phyloP scores from a whole-genome alignment of 2,329 filamentous ascomycete genomes.

The Fusarium fracticaudum region DNA sequence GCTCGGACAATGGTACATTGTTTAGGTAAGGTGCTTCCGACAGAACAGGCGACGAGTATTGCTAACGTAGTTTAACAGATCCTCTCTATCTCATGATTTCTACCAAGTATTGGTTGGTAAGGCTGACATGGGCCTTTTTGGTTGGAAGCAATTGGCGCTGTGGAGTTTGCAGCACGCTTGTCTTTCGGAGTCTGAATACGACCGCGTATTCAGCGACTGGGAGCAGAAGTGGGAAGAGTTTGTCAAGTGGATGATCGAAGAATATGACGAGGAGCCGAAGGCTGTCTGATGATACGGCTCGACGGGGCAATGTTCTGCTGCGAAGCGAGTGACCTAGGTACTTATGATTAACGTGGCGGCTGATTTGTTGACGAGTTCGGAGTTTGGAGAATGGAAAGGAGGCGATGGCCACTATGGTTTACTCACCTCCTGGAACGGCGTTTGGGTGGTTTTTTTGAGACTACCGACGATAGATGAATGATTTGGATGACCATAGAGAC shows the following conservation, averaged over 20 bases:
- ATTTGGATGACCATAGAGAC: background rate
- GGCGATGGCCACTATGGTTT: background rate
- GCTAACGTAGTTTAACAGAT: slow-evolving; percentile 54
- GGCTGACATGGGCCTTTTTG: slow-evolving; percentile 71
- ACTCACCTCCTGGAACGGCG: background rate
- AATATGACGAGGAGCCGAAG: slow-evolving; percentile 45
- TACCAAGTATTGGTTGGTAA: slow-evolving; percentile 79
- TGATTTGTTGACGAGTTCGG: background rate
- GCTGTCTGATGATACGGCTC: background rate
- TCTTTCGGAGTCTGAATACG: slow-evolving; percentile 55
- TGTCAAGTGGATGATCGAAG: slow-evolving; percentile 60
- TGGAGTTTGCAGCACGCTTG: slow-evolving; percentile 73
- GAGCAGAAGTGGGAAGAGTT: slow-evolving; percentile 66
- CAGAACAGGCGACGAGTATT: background rate
- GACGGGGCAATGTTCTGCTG: background rate
- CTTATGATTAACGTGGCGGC: background rate
- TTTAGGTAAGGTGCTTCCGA: slow-evolving; percentile 64
- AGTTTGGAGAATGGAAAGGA: slow-evolving; percentile 15
- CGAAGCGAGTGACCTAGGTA: background rate
- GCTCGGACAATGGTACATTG: slow-evolving; percentile 78
- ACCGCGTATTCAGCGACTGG: slow-evolving; percentile 56
- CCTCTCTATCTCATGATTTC: slow-evolving; percentile 78
- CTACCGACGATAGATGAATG: background rate
- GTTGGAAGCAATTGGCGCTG: slow-evolving; percentile 74
- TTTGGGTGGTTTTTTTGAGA: background rate